Percentiles rank a stretch among this genome's conserved stretches.
Conservation (phyloP, 345 rosid species). For the Aquilaria yunnanensis region DNA sequence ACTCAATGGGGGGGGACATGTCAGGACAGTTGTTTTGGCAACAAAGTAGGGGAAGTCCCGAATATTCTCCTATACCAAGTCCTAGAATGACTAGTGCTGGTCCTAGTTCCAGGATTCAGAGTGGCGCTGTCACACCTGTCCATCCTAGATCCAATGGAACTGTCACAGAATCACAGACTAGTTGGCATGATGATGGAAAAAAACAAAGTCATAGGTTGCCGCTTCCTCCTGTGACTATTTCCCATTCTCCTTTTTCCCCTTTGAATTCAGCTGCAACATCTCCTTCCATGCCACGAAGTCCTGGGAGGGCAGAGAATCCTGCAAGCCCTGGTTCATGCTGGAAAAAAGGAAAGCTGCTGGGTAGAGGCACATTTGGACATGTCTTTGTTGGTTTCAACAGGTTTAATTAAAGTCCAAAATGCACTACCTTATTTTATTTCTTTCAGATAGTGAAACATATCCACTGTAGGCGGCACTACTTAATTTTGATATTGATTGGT, state of each 20-base stretch:
- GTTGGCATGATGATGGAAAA: constrained; percentile 61
- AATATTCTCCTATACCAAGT: constrained; percentile 66
- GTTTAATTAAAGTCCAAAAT: constrained; percentile 18
- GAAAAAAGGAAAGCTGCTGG: constrained; percentile 71
- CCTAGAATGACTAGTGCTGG: constrained; percentile 77
- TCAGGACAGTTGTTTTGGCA: constrained; percentile 69
- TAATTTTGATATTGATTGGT: constrained; percentile 1
- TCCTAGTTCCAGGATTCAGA: constrained; percentile 69
- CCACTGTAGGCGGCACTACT: constrained; percentile 1
- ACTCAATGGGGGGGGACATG: constrained; percentile 68
- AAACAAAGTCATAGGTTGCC: constrained; percentile 62
- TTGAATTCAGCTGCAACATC: constrained; percentile 65
- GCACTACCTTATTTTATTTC: not conserved
- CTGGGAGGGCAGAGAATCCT: constrained; percentile 64
- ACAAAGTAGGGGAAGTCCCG: constrained; percentile 66
- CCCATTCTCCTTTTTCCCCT: constrained; percentile 56
- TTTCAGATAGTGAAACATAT: not conserved
- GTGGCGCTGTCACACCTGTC: constrained; percentile 75
- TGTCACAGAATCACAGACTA: constrained; percentile 29
- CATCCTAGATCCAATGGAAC: constrained; percentile 59
- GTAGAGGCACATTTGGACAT: constrained; percentile 83
- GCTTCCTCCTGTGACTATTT: constrained; percentile 49
- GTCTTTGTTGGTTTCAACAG: constrained; percentile 76
- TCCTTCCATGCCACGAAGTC: constrained; percentile 75
- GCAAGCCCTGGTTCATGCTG: constrained; percentile 51